phyloP scores from a whole-genome alignment of 805 yeast genomes.

The Limtongia smithiae region DNA sequence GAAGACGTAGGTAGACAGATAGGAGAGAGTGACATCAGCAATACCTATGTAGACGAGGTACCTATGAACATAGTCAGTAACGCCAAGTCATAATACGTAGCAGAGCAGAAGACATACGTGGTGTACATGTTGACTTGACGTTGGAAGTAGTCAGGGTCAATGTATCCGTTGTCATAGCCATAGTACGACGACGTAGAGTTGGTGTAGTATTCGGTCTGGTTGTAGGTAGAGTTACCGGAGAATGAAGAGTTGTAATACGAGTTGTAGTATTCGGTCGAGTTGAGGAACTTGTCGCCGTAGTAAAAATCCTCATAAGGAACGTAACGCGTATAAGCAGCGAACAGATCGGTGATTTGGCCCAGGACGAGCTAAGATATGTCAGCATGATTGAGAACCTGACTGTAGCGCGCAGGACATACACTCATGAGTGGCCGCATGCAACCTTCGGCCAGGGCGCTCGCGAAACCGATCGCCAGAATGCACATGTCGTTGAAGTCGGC shows the following conservation, averaged over 20 bases:
- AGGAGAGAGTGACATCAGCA: slow-evolving; percentile 33
- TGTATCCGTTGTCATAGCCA: slow-evolving; percentile 10
- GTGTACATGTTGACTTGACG: slow-evolving; percentile 19
- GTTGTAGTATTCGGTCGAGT: slow-evolving; percentile 35
- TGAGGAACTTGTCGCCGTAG: slow-evolving; percentile 35
- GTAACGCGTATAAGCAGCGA: slow-evolving; percentile 33
- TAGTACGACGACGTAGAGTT: slow-evolving; percentile 3
- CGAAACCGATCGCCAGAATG: slow-evolving; percentile 35
- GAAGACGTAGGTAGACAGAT: slow-evolving; percentile 38
- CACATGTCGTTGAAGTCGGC: slow-evolving; percentile 35
- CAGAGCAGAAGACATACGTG: slow-evolving; percentile 30
- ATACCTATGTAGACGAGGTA: slow-evolving; percentile 44
- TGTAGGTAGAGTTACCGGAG: slow-evolving; percentile 5
- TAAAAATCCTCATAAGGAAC: slow-evolving; percentile 35
- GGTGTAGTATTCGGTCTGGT: slow-evolving; percentile 5
- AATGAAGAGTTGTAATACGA: slow-evolving; percentile 4
- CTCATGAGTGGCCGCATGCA: slow-evolving; percentile 39
- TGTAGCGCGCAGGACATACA: slow-evolving; percentile 6
- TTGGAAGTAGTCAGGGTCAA: slow-evolving; percentile 22
- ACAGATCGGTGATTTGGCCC: slow-evolving; percentile 40
- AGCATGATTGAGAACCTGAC: slow-evolving; percentile 13
- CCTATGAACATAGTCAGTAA: slow-evolving; percentile 13
- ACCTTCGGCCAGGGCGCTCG: slow-evolving; percentile 40
- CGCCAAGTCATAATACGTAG: slow-evolving; percentile 12
- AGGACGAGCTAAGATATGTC: slow-evolving; percentile 41